phyloP scores from a whole-genome alignment of 2,329 filamentous ascomycete species.

The Bipolaris gigantea region DNA sequence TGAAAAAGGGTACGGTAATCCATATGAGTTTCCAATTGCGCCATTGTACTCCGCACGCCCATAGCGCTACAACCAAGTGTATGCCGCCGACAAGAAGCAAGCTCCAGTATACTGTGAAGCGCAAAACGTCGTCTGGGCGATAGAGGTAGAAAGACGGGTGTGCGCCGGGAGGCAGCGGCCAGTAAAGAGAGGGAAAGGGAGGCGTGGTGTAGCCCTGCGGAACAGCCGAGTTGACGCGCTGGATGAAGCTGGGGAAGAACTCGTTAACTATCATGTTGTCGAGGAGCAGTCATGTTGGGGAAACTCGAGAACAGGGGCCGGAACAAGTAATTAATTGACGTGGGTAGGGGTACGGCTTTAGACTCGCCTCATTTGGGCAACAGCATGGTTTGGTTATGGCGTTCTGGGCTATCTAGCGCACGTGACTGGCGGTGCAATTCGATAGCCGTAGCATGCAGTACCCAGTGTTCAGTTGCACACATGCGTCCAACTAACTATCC shows the following conservation, averaged over 20 bases:
- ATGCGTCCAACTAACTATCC: too few relatives aligned
- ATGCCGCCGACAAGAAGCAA: conserved; percentile 75
- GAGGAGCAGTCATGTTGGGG: background rate
- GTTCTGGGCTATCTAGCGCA: background rate
- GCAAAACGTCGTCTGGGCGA: conserved; percentile 76
- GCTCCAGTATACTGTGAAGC: conserved; percentile 86
- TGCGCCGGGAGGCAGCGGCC: conserved; percentile 63
- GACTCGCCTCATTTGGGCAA: conserved; percentile 36
- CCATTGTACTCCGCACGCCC: conserved; percentile 72
- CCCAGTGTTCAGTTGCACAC: too few relatives aligned
- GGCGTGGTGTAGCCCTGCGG: conserved; percentile 68
- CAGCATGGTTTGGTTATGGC: conserved; percentile 22
- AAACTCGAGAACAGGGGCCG: background rate
- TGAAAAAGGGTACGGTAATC: conserved; percentile 71
- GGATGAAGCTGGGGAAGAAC: conserved; percentile 46
- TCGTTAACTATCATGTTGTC: conserved; percentile 4
- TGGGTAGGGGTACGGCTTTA: background rate
- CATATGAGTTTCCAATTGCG: conserved; percentile 63
- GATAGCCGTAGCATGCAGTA: background rate
- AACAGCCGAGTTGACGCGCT: conserved; percentile 50
- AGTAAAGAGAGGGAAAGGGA: conserved; percentile 79
- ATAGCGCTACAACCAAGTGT: conserved; percentile 70
- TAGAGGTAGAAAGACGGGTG: conserved; percentile 68
- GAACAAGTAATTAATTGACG: background rate
- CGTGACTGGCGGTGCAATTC: background rate